Percentiles rank a stretch among this genome's conserved stretches.
phyloP scores from a whole-genome alignment of 2,329 filamentous ascomycete species.

The Claviceps quebecensis region DNA sequence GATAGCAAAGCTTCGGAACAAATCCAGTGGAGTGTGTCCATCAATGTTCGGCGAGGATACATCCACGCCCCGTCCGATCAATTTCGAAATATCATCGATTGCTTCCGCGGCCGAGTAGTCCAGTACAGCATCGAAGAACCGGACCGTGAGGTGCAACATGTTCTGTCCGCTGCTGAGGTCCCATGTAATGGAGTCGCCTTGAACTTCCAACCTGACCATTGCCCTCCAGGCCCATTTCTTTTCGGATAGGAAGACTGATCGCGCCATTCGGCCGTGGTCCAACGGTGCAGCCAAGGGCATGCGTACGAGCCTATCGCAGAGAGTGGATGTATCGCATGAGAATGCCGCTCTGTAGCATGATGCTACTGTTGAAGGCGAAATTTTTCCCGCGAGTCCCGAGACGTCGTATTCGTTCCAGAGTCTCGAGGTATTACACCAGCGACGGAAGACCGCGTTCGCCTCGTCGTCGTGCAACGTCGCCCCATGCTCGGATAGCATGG shows the following conservation, averaged over 20 bases:
- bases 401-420: background rate
- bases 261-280: background rate
- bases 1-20: background rate
- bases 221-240: background rate
- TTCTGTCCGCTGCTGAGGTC: background rate
- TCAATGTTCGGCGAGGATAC: background rate
- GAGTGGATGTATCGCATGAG: background rate
- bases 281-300: background rate
- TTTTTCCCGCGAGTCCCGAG: background rate
- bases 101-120: background rate
- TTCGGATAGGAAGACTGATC: background rate
- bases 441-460: background rate
- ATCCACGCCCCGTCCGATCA: background rate
- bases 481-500: background rate
- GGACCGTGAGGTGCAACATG: background rate
- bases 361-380: background rate
- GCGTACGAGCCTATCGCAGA: no score
- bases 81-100: background rate
- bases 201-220: background rate
- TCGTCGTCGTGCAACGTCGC: background rate
- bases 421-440: background rate
- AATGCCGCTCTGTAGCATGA: background rate
- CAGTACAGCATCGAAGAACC: background rate
- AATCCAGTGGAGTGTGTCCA: background rate
- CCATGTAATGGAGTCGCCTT: background rate